Base-by-base conservation (phyloP, 1,139 yeast genomes). In the Torulaspora pretoriensis region DNA sequence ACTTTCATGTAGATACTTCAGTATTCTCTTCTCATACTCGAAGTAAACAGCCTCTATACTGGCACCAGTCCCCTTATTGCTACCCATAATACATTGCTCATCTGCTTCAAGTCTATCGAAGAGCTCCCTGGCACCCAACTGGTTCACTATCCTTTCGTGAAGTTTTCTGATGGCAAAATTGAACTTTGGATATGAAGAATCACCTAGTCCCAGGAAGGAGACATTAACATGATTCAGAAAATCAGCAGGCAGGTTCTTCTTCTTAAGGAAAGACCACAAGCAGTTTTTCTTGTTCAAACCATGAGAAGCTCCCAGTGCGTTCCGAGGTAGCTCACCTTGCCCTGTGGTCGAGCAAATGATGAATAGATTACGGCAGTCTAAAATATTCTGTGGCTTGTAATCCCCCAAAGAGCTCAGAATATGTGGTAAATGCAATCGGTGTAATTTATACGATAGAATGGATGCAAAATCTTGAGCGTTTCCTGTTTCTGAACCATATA, bases 401-500 rank as follows among this genome's bases (percentile, higher is more conserved):
- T 78, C 83, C 54, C 89, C 94, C 57, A 88, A 65, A 0, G 84
- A 62, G 14, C 73, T 68, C 9, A 81, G 65, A 0, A 65, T 68
- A 7, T 84, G 78, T 2, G 70, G 67, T 50, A 82, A 72, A 53
- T 77, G 77, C 33, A 73, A 67, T 52, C 86, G 74, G 41, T 78
- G 77, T 40, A 86, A 73, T 35, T 73, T 70, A 40, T 75, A 71
- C 27, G 80, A 75, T 27, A 90, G 67, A 35, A 79, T 74, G 44
- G 76, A 74, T 1, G 97, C 96, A 57, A 79, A 83, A 57, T 92
- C 97, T 56, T 85, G 88, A 1, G 96, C 78, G 56, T 87, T 89
- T 1, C 97, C 98, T 0, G 97, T 87, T 61, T 90, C 97, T 1
- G 96, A 83, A 0, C 97, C 97, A 63, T 85, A 90, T 1, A 92